Percentiles rank a stretch among this genome's conserved stretches.
Conservation (phyloP, 2,329 filamentous ascomycete genomes). For the Aureobasidium sp. region DNA sequence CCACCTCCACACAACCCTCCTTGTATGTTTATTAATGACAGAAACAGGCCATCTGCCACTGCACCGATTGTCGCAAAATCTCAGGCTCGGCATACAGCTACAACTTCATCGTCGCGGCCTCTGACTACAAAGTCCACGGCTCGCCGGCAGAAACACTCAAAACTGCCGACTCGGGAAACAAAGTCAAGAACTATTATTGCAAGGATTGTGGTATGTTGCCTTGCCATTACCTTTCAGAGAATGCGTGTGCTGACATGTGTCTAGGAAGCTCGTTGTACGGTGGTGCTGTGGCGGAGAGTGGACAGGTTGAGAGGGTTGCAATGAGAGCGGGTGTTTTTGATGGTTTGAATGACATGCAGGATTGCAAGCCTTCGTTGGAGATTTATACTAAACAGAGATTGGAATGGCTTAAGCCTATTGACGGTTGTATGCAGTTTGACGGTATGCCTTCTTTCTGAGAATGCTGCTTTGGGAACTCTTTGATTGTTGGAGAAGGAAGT, state of each 20-base stretch:
- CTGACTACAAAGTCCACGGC: constrained; percentile 40
- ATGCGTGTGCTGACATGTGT: not conserved
- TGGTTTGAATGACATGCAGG: constrained; percentile 29
- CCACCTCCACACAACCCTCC: constrained; percentile 21
- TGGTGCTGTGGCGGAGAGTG: constrained; percentile 26
- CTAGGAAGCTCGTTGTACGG: constrained; percentile 20
- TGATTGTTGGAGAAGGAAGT: not conserved
- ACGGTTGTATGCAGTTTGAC: constrained; percentile 32
- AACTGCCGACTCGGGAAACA: constrained; percentile 44
- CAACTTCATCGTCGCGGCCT: constrained; percentile 37
- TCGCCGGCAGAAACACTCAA: constrained; percentile 43
- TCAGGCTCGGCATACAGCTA: constrained; percentile 44
- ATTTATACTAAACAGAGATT: constrained; percentile 30
- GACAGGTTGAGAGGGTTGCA: constrained; percentile 28
- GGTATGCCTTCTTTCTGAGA: constrained; percentile 26
- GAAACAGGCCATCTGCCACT: constrained; percentile 48
- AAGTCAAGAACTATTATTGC: constrained; percentile 50
- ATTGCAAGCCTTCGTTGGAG: constrained; percentile 33
- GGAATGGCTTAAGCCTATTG: constrained; percentile 31
- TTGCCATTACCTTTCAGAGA: not conserved
- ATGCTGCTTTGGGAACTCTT: not conserved
- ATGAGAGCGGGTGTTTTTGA: constrained; percentile 36
- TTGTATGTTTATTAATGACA: not conserved
- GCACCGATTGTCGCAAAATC: constrained; percentile 39
- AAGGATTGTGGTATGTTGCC: constrained; percentile 45